Evolutionary conservation across 176 grass and related monocot genomes (phyloP).

Genomic region (Oropetium thomaeum): DNA sequence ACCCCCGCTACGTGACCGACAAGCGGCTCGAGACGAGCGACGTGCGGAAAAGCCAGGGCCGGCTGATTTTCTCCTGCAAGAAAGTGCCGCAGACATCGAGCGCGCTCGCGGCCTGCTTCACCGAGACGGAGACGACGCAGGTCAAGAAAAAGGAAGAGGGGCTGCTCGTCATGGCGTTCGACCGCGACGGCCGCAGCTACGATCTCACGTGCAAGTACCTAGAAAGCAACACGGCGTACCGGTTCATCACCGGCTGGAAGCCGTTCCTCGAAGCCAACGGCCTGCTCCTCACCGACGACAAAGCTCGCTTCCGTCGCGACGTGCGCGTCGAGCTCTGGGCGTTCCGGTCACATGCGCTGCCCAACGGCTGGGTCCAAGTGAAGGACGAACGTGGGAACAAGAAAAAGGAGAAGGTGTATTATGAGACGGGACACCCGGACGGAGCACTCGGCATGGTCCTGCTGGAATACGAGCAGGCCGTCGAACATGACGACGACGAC

Average conservation of each 20-base stretch:
- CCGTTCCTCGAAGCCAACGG: neutral
- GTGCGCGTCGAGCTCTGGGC: neutral
- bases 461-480: neutral
- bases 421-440: neutral
- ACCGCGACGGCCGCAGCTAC: neutral
- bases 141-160: neutral
- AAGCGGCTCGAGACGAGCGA: neutral
- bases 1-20: neutral
- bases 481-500: neutral
- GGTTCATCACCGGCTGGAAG: neutral
- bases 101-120: neutral
- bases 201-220: conserved; percentile 11
- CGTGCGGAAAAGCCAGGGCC: neutral
- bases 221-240: neutral
- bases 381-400: too few relatives aligned
- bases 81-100: too few relatives aligned
- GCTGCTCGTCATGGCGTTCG: conserved; percentile 9
- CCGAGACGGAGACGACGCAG: neutral
- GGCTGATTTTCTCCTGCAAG: conserved; percentile 11
- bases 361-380: neutral
- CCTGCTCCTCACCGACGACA: neutral
- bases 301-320: neutral
- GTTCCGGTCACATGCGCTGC: conserved; percentile 8
- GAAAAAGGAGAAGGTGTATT: neutral
- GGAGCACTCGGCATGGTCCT: conserved; percentile 2